Base-by-base conservation (phyloP, 2,329 filamentous ascomycete genomes). In the Clarireedia monteithiana region DNA sequence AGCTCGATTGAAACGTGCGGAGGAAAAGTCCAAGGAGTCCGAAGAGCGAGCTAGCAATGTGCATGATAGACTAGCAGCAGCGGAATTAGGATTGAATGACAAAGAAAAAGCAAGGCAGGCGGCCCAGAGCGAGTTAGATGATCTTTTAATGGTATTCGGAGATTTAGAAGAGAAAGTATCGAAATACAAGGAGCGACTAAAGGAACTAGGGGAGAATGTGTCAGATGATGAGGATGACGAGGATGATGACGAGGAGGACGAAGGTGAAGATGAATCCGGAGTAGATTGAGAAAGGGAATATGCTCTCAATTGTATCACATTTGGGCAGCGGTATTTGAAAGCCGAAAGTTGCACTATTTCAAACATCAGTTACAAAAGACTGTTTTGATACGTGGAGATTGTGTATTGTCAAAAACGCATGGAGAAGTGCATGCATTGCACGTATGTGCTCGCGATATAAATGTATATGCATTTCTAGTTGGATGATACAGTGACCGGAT, bases 121-220 rank as follows among this genome's bases (percentile, higher is more conserved):
- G 1, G 78, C 79, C 5, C 88, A 92, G 67, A 77, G 81, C 2
- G 89, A 94, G 69, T 75, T 92, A 47, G 89, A 94, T 63, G 89
- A 94, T 69, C 75, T 92, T 53, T 73, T 94, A 38, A 87, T 92
- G 74, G 85, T 94, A 5, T 89, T 91, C 70, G 84, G 82, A 14
- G 89, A 94, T 67, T 68, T 91, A 17, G 89, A 94, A 70, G 86
- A 89, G 53, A 92, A 91, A 72, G 76, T 83, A 49, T 77, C 79
- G 44, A 83, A 81, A 63, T 90, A 92, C 67, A 92, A 89, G 78
- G 59, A 64, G 20, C 58, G 55, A 42, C 59, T 70, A 15, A 64
- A 83, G 76, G 80, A 78, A 23, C 74, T 90, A 17, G 87, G 87
- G 3, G 81, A 89, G 66, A 75, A 77, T 58, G 83, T 92, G 9